Conservation (phyloP, 768 basidiomycete species). For the Ramaria rubella region DNA sequence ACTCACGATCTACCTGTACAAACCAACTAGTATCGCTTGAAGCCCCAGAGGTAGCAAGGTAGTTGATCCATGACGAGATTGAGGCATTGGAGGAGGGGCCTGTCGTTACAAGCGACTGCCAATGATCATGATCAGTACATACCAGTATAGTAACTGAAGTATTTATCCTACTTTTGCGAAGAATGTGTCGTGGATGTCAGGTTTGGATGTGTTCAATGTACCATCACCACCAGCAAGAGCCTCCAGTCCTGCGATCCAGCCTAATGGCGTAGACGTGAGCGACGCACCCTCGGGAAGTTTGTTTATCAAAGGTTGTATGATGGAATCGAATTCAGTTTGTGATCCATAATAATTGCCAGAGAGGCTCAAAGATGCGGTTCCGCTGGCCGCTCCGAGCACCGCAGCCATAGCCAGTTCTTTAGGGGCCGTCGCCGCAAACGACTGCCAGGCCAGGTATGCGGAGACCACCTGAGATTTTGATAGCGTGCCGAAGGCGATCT, state of each 20-base stretch:
- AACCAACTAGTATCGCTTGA: constrained; percentile 13
- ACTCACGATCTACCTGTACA: constrained; percentile 15
- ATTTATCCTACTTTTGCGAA: constrained; percentile 16
- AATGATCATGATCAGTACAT: background rate
- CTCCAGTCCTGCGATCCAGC: constrained; percentile 11
- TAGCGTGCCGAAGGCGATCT: constrained; percentile 10
- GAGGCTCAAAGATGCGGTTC: constrained; percentile 6
- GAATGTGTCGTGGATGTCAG: constrained; percentile 16
- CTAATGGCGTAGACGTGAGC: background rate
- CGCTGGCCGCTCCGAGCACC: constrained; percentile 1
- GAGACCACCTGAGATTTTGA: constrained; percentile 3
- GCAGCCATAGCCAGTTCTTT: constrained; percentile 7
- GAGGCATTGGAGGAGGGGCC: constrained; percentile 5
- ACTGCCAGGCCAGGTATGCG: constrained; percentile 13
- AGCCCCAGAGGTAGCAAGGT: constrained; percentile 11
- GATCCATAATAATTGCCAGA: constrained; percentile 15
- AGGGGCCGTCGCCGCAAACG: constrained; percentile 12
- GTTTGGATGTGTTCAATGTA: constrained; percentile 9
- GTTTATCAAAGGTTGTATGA: constrained; percentile 11
- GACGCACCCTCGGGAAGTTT: background rate
- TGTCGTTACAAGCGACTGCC: constrained; percentile 13
- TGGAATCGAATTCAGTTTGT: constrained; percentile 1
- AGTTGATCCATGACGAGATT: constrained; percentile 9
- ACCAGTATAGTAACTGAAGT: background rate
- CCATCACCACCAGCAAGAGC: constrained; percentile 9